Base-by-base conservation (phyloP, 345 rosid genomes). In the Turritis glabra region DNA sequence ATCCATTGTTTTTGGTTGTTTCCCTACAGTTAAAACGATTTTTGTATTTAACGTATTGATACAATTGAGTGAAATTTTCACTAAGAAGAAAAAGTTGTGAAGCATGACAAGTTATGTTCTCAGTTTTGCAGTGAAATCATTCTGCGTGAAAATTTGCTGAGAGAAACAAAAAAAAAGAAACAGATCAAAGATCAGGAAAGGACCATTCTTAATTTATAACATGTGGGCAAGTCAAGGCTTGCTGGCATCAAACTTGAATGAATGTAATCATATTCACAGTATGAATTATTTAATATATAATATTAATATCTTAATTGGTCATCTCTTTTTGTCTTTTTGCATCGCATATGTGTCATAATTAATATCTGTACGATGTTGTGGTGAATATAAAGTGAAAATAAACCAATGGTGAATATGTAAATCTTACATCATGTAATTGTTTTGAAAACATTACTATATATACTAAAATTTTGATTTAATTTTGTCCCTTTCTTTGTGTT, bases 211-310 rank as follows among this genome's bases (percentile, higher is more conserved):
- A 44, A 62, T 50, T 61, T 76, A 18, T 41, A 69, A 52, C 70
- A 76, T 76, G 70, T 76, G 75, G 70, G 32, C 56, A 53, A 62
- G 58, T 76, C 79, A 69, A 61, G 79, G 69, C 15, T 58, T 58
- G 43, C 54, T 48, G 68, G 37, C 62, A 67, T 59, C 55, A 50
- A 75, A 58, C 56, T 69, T 76, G 25, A 69, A 69, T 33, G 43
- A 33, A 62, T 33, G 19, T 69, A 44, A 69, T 76, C 70, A 69
- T 53, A 76, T 69, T 54, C 71, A 69, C 79, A 61, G 63, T 30
- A 41, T 29, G 11, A 26, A 32, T 55, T 33, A 46, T 55, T 17
- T 18, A 15, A 51, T 44, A 74, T 65, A 17, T 26, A 17, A 35
- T 43, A n/a, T 30, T 43, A 64, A 2, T 54, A 64, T 25, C 17